Evolutionary conservation across 2,329 filamentous ascomycete genomes (phyloP).

Genomic region (Sordariomycetes sp.): DNA sequence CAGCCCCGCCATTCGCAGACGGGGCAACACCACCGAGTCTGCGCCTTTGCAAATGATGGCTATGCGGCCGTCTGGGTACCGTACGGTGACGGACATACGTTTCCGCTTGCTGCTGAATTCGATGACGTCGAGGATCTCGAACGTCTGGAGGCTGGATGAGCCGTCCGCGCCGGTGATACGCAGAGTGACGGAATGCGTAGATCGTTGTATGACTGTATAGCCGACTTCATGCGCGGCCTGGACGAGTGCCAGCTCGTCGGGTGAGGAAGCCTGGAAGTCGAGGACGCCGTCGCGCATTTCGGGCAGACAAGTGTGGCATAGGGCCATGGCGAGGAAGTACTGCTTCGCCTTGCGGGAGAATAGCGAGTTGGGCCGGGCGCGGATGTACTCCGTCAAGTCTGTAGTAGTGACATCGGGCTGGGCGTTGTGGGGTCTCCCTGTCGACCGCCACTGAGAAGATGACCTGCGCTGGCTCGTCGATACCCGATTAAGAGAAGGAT

Average conservation of each 20-base stretch:
- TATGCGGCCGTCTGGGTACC: slow-evolving; percentile 71
- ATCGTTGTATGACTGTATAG: slow-evolving; percentile 61
- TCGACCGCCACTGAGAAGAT: slow-evolving; percentile 36
- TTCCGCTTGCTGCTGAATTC: slow-evolving; percentile 86
- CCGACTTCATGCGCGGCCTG: slow-evolving; percentile 76
- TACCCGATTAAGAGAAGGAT: background rate
- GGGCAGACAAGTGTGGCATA: slow-evolving; percentile 86
- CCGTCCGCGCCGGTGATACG: slow-evolving; percentile 22
- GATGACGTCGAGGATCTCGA: slow-evolving; percentile 73
- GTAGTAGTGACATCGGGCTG: slow-evolving; percentile 51
- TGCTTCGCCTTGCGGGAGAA: slow-evolving; percentile 72
- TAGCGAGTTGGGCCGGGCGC: slow-evolving; percentile 56
- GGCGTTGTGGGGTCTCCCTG: slow-evolving; percentile 29
- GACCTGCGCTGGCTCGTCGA: slow-evolving; percentile 15
- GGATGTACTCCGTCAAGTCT: slow-evolving; percentile 69
- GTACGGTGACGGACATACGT: slow-evolving; percentile 78
- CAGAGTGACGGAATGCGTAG: slow-evolving; percentile 53
- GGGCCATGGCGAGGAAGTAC: slow-evolving; percentile 70
- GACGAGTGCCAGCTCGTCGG: slow-evolving; percentile 79
- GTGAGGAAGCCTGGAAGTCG: slow-evolving; percentile 80
- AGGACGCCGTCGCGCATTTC: slow-evolving; percentile 60
- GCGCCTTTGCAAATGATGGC: slow-evolving; percentile 85
- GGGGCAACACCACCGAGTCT: slow-evolving; percentile 68
- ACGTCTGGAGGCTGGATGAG: slow-evolving; percentile 41
- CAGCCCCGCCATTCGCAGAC: slow-evolving; percentile 58